A percentile compares a stretch with the other conserved stretches of the same genome.
These are phyloP conservation scores for Verticillium nubilum DNA, from an alignment of 2,329 filamentous ascomycete genomes.

Conservation along the genomic window DNA sequence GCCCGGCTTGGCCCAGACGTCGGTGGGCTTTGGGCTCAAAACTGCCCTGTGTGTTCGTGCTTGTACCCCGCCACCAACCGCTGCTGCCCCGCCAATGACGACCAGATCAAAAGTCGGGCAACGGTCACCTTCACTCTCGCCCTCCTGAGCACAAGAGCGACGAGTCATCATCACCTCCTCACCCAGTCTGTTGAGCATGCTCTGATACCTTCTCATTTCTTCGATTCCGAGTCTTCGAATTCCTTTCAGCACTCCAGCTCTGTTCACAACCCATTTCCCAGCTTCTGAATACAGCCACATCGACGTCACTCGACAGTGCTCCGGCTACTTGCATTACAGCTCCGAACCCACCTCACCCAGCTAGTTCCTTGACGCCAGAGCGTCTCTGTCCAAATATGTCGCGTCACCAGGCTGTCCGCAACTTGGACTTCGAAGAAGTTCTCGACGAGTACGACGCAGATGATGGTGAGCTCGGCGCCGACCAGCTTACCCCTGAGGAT, in stretches of 20 bases:
- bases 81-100: neutral
- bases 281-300: neutral
- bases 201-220: neutral
- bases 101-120: neutral
- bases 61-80: neutral
- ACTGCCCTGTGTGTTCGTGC: neutral
- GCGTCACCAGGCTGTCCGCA: conserved; percentile 39
- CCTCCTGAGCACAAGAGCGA: neutral
- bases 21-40: neutral
- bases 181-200: neutral
- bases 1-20: neutral
- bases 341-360: neutral
- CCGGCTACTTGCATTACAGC: neutral
- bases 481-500: conserved; percentile 43
- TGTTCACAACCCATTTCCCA: neutral
- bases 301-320: neutral
- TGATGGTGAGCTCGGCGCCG: conserved; percentile 36
- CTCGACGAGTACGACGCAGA: conserved; percentile 30
- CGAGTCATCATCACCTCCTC: neutral
- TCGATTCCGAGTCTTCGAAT: neutral
- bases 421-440: conserved; percentile 43
- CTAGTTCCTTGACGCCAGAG: neutral
- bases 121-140: neutral
- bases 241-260: neutral
- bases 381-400: conserved; percentile 30